Conservation (phyloP, 371 early-diverging fungal genomes). For the Apophysomyces variabilis region DNA sequence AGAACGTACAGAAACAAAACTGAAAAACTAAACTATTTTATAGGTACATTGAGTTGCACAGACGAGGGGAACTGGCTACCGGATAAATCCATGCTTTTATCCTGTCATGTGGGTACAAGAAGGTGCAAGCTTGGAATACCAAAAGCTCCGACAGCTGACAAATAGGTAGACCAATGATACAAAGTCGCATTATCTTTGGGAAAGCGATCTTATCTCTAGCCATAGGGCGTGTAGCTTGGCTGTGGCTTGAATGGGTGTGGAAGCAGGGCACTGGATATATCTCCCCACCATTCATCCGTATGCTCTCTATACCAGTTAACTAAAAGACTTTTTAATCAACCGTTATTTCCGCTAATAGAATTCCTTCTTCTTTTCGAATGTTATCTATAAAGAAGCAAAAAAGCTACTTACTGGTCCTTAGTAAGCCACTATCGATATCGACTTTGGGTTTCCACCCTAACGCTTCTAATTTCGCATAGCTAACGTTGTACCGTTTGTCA, state of each 20-base stretch:
- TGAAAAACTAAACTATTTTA: background rate
- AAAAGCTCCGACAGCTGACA: constrained; percentile 6
- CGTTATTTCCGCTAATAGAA: background rate
- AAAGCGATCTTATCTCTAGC: constrained; percentile 4
- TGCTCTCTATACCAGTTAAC: constrained; percentile 68
- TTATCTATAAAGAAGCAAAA: background rate
- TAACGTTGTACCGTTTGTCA: constrained; percentile 81
- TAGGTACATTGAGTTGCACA: constrained; percentile 12
- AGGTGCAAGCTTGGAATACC: background rate
- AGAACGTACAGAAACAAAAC: constrained; percentile 5
- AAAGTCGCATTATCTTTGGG: background rate
- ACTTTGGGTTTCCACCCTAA: constrained; percentile 78
- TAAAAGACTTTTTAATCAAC: constrained; percentile 14
- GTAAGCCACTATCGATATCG: constrained; percentile 69
- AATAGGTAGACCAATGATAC: background rate
- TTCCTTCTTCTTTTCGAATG: background rate
- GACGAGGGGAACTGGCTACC: constrained; percentile 9
- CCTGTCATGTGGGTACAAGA: constrained; percentile 9
- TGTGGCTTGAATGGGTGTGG: constrained; percentile 60
- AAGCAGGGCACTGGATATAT: constrained; percentile 57
- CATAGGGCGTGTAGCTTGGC: constrained; percentile 27
- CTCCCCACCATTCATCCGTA: constrained; percentile 68
- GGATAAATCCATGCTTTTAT: constrained; percentile 2
- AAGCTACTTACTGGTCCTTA: constrained; percentile 67
- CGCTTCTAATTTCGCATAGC: constrained; percentile 64